Base-by-base conservation (phyloP, 306 rosid genomes). In the Quillaja saponaria region DNA sequence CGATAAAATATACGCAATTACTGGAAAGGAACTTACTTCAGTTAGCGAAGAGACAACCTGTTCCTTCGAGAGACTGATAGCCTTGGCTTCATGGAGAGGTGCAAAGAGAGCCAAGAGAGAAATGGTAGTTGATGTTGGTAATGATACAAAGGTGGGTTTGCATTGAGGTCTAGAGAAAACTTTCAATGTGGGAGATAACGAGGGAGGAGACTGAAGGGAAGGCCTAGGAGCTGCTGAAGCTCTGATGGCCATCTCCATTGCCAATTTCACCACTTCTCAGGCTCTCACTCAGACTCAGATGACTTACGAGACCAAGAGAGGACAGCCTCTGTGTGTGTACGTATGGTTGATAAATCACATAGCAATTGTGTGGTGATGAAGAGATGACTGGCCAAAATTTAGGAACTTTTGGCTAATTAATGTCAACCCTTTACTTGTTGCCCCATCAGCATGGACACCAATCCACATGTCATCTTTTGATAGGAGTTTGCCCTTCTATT, bases 21-120 rank as follows among this genome's bases (percentile, higher is more conserved):
- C 7, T 10, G n/a, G 6, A 21, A 18, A 6, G 34, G 46, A 31
- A 39, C 19, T 68, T 76, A 86, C 97, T 52, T 86, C 77, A 35
- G 84, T 88, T 34, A 91, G 67, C 15, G 98, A 86, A 58, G 96
- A 88, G 64, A 84, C 78, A 19, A 91, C 84, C 58, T 86, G 95
- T 48, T 91, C 98, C 69, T 88, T 88, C 57, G 87, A 31, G 75
- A 87, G 70, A 71, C 15, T 65, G 58, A 82, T 63, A 64, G 97
- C 90, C 77, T 71, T 82, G 60, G 96, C 98, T 39, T 86, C 88
- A 40, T 40, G 45, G 20, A 82, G 81, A 45, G 82, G 79, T 3
- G 95, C 35, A 75, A 88, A 74, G 48, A 92, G 82, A 67, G 94
- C 74, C 61, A 88, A 76, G 0, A 92, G 89, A 28, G 95, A 78